Base-by-base conservation (phyloP, 495 filamentous ascomycete species). In the Talaromyces wortmannii region DNA sequence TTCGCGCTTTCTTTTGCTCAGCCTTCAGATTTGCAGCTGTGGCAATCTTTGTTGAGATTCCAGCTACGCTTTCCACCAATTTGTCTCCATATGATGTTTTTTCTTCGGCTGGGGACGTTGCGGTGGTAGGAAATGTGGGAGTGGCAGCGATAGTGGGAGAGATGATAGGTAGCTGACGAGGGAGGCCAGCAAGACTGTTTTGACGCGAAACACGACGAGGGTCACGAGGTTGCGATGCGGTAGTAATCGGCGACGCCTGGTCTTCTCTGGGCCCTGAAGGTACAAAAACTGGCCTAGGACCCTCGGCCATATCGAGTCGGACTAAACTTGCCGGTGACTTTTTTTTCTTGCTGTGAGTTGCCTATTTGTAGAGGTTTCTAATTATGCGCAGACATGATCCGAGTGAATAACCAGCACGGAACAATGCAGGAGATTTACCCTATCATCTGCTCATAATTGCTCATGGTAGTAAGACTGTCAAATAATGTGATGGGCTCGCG, bases 41-140 rank as follows among this genome's bases (percentile, higher is more conserved):
- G 5, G 52, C 29, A 6, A 53, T 42, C 23, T 53, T 42, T 13
- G 52, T 15, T 10, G 52, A 45, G 29, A 53, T 31, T 12, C 40
- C 40, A 5, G 52, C 30, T 16, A 53, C 8, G 4, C 30, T 53
- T n/a, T 53, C 43, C 16, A 31, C 23, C 52, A 53, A 32, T 11
- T 46, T 53, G 29, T 53, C 52, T 15, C 52, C 52, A 33, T 46
- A 33, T 11, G 52, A 53, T 42, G 17, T 53, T 50, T n/a, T 16
- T 15, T 32, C 47, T 6, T 13, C 51, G 29, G 52, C 17, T 55
- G 45, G 53, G 48, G 36, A 50, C 51, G 40, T 53, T 56, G 42
- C 59, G 50, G 18, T 42, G 1, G 32, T 30, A 33, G 48, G 33
- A 23, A 15, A 11, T 12, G 45, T 43, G 4, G 58, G 43, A n/a